Evolutionary conservation across 2,329 filamentous ascomycete genomes (phyloP).

Genomic region (Biscogniauxia marginata): DNA sequence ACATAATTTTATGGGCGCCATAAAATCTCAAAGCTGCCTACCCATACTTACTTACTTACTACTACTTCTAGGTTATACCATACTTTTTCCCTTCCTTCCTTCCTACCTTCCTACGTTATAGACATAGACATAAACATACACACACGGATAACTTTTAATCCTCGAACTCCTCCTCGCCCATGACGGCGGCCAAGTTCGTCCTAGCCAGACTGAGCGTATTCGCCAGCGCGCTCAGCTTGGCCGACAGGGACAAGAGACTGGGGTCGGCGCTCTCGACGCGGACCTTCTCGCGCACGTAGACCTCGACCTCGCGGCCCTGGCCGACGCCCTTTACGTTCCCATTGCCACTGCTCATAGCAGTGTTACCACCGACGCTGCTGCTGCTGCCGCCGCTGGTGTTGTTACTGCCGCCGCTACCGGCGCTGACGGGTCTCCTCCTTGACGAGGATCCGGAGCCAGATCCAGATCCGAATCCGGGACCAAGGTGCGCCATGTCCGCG

Average conservation of each 20-base stretch:
- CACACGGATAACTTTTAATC: no score
- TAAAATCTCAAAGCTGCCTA: no score
- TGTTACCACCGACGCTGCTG: background rate
- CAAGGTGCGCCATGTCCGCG: background rate
- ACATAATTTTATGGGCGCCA: no score
- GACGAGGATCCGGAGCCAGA: constrained; percentile 6
- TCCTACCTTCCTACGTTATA: background rate
- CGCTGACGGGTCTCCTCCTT: constrained; percentile 6
- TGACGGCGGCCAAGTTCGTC: constrained; percentile 72
- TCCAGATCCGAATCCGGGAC: no score
- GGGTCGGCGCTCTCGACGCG: constrained; percentile 88
- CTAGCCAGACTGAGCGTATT: constrained; percentile 69
- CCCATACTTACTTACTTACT: no score
- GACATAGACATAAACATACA: no score
- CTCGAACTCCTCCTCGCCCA: constrained; percentile 56
- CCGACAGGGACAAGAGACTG: constrained; percentile 75
- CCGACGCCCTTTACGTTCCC: background rate
- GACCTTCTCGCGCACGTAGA: constrained; percentile 86
- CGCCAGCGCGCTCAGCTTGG: constrained; percentile 77
- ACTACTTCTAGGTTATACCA: no score
- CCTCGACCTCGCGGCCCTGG: constrained; percentile 48
- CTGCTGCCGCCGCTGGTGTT: background rate
- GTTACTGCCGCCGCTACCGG: constrained; percentile 5
- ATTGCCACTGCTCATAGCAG: background rate
- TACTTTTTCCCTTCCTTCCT: no score